Evolutionary conservation across 257 asterid genomes (phyloP).

Genomic region (Dorcoceras hygrometricum): DNA sequence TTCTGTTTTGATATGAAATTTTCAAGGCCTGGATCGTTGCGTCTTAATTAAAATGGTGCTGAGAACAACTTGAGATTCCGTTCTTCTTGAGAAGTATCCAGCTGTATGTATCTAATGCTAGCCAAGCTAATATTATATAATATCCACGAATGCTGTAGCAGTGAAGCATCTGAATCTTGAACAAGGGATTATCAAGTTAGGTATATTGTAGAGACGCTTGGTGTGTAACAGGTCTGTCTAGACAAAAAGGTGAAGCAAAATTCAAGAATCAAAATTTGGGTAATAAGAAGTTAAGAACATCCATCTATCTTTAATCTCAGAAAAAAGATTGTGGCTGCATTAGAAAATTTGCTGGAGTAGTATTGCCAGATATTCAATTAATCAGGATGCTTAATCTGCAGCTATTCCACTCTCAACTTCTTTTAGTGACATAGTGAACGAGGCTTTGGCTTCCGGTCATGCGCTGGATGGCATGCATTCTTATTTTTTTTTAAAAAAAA

Average conservation of each 20-base stretch:
- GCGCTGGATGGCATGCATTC: slow-evolving; percentile 14
- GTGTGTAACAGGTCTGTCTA: background rate
- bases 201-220: background rate
- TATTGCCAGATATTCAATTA: slow-evolving; percentile 14
- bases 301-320: background rate
- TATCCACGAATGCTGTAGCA: background rate
- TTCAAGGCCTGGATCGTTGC: background rate
- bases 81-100: slow-evolving; percentile 4
- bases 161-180: background rate
- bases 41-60: too few species aligned
- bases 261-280: background rate
- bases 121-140: background rate
- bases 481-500: background rate
- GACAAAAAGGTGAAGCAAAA: slow-evolving; percentile 6
- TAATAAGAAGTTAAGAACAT: background rate
- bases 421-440: background rate
- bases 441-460: background rate
- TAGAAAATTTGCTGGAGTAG: background rate
- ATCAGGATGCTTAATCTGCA: slow-evolving; percentile 9
- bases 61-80: background rate
- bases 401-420: background rate
- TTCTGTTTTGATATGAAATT: slow-evolving; percentile 9
- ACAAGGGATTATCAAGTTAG: background rate
- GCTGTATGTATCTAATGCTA: background rate
- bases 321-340: background rate